Conservation (phyloP, 2,329 filamentous ascomycete species). For the Lanzia echinophila region DNA sequence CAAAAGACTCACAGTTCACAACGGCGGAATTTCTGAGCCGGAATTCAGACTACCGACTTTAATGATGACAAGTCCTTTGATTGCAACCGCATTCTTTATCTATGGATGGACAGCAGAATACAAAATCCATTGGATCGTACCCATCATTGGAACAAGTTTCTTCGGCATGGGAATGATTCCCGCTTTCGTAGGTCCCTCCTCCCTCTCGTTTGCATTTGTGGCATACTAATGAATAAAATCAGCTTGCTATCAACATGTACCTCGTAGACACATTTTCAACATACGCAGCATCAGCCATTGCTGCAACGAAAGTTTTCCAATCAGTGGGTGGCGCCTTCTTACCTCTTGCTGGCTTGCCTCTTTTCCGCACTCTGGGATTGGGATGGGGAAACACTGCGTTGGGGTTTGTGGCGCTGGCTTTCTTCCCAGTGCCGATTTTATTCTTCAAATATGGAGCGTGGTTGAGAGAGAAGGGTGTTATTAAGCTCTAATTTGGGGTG, state of each 20-base stretch:
- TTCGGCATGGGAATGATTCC: constrained; percentile 1
- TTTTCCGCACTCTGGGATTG: neutral
- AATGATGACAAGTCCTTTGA: constrained; percentile 30
- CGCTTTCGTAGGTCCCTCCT: neutral
- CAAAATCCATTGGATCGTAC: constrained; percentile 36
- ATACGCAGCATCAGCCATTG: neutral
- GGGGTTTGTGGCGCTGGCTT: neutral
- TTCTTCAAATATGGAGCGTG: neutral
- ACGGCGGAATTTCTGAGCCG: constrained; percentile 37
- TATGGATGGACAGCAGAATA: constrained; percentile 40
- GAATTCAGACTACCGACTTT: constrained; percentile 38
- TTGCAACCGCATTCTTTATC: constrained; percentile 39
- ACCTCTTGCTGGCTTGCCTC: neutral
- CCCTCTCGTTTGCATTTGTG: too few relatives aligned
- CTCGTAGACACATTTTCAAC: constrained; percentile 1
- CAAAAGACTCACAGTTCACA: constrained; percentile 39
- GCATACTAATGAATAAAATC: neutral
- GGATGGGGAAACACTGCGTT: constrained; percentile 3
- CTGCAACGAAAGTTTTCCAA: neutral
- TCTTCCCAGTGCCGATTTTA: neutral
- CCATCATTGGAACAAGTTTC: constrained; percentile 16
- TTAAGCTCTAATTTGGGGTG: too few relatives aligned
- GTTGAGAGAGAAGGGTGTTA: too few relatives aligned
- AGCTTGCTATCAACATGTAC: constrained; percentile 3
- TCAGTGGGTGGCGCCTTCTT: neutral